Base-by-base conservation (phyloP, 2,329 filamentous ascomycete genomes). In the Drechslerella coelobrocha region DNA sequence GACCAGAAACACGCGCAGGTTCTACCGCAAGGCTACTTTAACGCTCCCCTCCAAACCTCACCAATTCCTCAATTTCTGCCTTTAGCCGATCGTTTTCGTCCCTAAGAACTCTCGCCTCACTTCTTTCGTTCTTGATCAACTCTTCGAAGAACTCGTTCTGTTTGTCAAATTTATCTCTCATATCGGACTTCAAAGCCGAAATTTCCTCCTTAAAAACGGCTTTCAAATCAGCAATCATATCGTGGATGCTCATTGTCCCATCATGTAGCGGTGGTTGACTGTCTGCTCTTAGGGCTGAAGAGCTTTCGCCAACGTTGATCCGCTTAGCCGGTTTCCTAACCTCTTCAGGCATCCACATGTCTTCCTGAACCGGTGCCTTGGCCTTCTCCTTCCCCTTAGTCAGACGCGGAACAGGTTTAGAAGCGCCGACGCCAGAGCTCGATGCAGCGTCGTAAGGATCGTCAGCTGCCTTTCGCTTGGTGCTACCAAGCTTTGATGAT, bases 141-240 rank as follows among this genome's bases (percentile, higher is more conserved):
- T 45, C 34, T 34, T 71, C 66, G 19, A 71, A 54, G 45, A 71
- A 71, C 26, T 63, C 53, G 19, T 54, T 62, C 24, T 71, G 66
- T n/a, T 37, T 34, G 29, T 62, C 51, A 51, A 71, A 63, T 29
- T 60, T 72, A 29, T 61, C 48, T 7, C 66, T 51, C 55, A 72
- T 72, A 19, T 72, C 68, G 10, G 48, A 21, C 55, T 57, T 72
- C 48, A 72, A 48, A 21, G 55, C 61, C 21, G 34, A 26, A 34
- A 65, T 61, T 26, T 65, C 61, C 8, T 65, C 51, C 27, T 47
- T 41, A 45, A 72, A 65, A 1, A 53, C 60, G 1, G 31, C 27
- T 34, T 72, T 72, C 34, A 72, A 52, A 55, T 66, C 61, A 6
- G 68, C 61, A 52, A 72, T 72, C 55, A 65, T 34, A 66, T 65